A percentile compares a stretch with the other conserved stretches of the same genome.
Conservation (phyloP, 1,284 basidiomycete genomes). For the Coriolopsis trogii region DNA sequence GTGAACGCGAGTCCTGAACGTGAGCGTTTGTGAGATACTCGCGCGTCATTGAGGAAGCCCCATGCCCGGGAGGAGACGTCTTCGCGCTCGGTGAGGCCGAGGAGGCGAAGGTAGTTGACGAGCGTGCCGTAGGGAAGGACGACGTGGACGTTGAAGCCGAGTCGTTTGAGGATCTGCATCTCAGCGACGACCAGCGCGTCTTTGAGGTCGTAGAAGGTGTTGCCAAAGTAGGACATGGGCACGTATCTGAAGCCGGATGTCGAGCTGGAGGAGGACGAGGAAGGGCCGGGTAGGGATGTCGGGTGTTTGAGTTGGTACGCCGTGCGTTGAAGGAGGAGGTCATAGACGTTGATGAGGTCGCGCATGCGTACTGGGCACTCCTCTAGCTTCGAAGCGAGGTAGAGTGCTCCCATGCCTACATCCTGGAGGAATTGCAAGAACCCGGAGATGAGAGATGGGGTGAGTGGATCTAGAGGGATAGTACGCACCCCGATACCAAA, state of each 20-base stretch:
- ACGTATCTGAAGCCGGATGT: slow-evolving; percentile 65
- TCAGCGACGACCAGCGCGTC: slow-evolving; percentile 92
- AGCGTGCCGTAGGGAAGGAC: slow-evolving; percentile 93
- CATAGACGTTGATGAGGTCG: slow-evolving; percentile 94
- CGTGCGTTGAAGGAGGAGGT: slow-evolving; percentile 77
- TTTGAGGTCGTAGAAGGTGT: slow-evolving; percentile 85
- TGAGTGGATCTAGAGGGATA: too few relatives aligned
- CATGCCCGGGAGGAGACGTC: slow-evolving; percentile 81
- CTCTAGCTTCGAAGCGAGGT: slow-evolving; percentile 94
- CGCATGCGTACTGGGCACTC: slow-evolving; percentile 92
- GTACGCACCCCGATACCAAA: slow-evolving; percentile 85
- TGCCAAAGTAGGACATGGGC: slow-evolving; percentile 86
- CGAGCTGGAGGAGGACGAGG: slow-evolving; percentile 27
- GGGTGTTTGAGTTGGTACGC: slow-evolving; percentile 40
- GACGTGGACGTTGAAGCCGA: slow-evolving; percentile 88
- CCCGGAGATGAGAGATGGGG: not conserved
- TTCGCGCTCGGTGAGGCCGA: slow-evolving; percentile 75
- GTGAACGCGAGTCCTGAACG: slow-evolving; percentile 18
- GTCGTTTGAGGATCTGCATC: slow-evolving; percentile 96
- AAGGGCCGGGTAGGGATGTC: not conserved
- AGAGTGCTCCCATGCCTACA: slow-evolving; percentile 90
- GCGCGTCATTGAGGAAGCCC: slow-evolving; percentile 94
- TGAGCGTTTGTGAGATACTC: slow-evolving; percentile 36
- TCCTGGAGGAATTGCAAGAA: slow-evolving; percentile 56
- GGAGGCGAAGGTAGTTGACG: slow-evolving; percentile 92